Percentiles rank a stretch among this genome's conserved stretches.
These are phyloP conservation scores for Lonicera japonica DNA, from an alignment of 129 eudicot species.

Conservation along the genomic window DNA sequence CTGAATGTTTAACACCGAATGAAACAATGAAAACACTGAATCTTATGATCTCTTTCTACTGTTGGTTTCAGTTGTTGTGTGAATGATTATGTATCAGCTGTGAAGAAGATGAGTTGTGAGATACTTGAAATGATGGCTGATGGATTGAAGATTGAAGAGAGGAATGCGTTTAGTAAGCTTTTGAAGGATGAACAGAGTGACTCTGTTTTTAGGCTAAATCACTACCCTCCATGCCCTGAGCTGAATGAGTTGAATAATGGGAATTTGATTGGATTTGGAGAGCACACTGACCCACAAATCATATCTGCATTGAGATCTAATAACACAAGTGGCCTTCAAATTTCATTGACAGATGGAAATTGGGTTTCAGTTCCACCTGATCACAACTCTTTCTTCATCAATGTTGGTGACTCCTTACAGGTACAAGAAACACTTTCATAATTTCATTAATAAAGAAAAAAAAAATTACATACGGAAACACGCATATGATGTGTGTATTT, in stretches of 20 bases:
- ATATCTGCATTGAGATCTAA: conserved; percentile 49
- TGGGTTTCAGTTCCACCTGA: conserved; percentile 60
- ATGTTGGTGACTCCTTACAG: conserved; percentile 64
- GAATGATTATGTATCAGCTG: conserved; percentile 48
- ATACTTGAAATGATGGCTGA: conserved; percentile 73
- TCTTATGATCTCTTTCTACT: conserved; percentile 26
- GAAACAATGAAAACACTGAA: too few relatives aligned
- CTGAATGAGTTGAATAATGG: conserved; percentile 31
- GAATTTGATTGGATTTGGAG: conserved; percentile 50
- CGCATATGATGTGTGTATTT: neutral
- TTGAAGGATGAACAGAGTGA: conserved; percentile 88
- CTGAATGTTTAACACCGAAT: too few relatives aligned
- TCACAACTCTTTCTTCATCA: conserved; percentile 46
- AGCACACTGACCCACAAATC: conserved; percentile 64
- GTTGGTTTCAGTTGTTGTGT: conserved; percentile 39
- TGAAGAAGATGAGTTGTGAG: conserved; percentile 75
- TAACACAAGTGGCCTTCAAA: conserved; percentile 47
- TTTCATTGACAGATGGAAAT: conserved; percentile 33
- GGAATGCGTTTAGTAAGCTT: conserved; percentile 67
- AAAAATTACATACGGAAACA: too few relatives aligned
- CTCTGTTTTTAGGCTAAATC: conserved; percentile 76
- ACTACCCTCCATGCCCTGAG: conserved; percentile 74
- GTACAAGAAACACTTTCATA: conserved; percentile 14
- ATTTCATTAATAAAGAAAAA: neutral
- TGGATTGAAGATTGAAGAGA: conserved; percentile 58